phyloP scores from a whole-genome alignment of 441 rosid species.

The Arabidopsis hybrid region DNA sequence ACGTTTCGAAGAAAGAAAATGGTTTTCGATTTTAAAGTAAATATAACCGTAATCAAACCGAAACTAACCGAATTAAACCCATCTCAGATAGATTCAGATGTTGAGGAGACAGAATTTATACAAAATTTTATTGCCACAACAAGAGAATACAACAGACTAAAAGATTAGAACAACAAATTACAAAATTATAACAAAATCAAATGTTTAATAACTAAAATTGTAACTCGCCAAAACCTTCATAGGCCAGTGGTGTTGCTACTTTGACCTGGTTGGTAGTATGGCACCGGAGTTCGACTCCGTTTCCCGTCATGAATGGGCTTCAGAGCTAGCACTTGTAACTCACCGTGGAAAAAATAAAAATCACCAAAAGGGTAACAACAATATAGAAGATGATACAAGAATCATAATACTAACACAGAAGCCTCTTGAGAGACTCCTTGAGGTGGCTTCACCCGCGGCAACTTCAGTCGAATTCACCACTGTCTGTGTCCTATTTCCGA shows the following conservation, averaged over 20 bases:
- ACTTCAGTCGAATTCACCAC: constrained; percentile 61
- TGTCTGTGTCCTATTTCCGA: constrained; percentile 69
- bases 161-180: constrained; percentile 10
- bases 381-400: constrained; percentile 51
- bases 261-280: not conserved
- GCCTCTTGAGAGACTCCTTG: constrained; percentile 48
- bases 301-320: not conserved
- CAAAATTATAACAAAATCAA: constrained; percentile 33
- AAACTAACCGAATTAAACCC: not conserved
- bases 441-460: constrained; percentile 60
- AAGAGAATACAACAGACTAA: constrained; percentile 20
- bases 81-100: not conserved
- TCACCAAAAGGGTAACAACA: constrained; percentile 54
- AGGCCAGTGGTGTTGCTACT: constrained; percentile 4
- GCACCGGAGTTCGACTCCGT: not conserved
- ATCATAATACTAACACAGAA: constrained; percentile 47
- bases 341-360: constrained; percentile 29
- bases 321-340: constrained; percentile 1
- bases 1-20: not conserved
- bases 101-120: constrained; percentile 1
- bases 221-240: not conserved
- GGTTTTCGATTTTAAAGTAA: not conserved
- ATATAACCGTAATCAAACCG: constrained; percentile 16
- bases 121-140: constrained; percentile 7
- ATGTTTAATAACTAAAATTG: constrained; percentile 32